A percentile compares a stretch with the other conserved stretches of the same genome.
phyloP scores from a whole-genome alignment of 2,329 filamentous ascomycete species.

The Exophiala lecanii-corni region DNA sequence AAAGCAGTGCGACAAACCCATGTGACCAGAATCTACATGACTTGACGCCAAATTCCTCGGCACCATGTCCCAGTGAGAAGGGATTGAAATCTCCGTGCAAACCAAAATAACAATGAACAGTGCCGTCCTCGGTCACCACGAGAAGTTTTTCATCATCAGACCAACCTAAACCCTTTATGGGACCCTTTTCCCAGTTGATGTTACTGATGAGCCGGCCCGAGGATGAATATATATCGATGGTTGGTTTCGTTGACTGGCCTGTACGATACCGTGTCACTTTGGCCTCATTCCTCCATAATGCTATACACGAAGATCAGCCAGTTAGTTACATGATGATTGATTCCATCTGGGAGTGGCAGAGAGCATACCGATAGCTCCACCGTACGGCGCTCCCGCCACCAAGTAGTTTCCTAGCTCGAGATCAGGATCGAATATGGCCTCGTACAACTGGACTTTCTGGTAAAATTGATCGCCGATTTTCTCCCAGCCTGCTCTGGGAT shows the following conservation, averaged over 20 bases:
- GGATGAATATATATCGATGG: constrained; percentile 91
- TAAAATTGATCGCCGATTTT: constrained; percentile 90
- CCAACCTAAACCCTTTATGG: constrained; percentile 87
- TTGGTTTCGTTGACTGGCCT: constrained; percentile 66
- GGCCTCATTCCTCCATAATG: constrained; percentile 80
- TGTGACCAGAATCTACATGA: constrained; percentile 88
- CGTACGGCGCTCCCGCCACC: constrained; percentile 85
- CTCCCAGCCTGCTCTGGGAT: constrained; percentile 87
- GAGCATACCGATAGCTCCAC: constrained; percentile 78
- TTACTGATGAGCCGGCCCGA: constrained; percentile 81
- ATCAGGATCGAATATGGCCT: constrained; percentile 85
- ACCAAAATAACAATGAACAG: constrained; percentile 82
- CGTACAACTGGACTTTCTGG: constrained; percentile 90
- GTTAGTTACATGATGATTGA: constrained; percentile 2
- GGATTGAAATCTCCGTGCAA: constrained; percentile 93
- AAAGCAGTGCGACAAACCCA: constrained; percentile 87
- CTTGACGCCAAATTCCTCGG: constrained; percentile 80
- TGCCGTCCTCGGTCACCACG: constrained; percentile 83
- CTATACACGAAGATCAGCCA: too few relatives aligned
- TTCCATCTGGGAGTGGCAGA: neutral
- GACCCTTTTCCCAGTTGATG: constrained; percentile 85
- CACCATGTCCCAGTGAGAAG: constrained; percentile 83
- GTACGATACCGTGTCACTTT: constrained; percentile 77
- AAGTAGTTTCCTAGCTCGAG: constrained; percentile 93
- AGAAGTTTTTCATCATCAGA: constrained; percentile 91